Conservation (phyloP, 23 red algal species). For the Agarophyton chilense region DNA sequence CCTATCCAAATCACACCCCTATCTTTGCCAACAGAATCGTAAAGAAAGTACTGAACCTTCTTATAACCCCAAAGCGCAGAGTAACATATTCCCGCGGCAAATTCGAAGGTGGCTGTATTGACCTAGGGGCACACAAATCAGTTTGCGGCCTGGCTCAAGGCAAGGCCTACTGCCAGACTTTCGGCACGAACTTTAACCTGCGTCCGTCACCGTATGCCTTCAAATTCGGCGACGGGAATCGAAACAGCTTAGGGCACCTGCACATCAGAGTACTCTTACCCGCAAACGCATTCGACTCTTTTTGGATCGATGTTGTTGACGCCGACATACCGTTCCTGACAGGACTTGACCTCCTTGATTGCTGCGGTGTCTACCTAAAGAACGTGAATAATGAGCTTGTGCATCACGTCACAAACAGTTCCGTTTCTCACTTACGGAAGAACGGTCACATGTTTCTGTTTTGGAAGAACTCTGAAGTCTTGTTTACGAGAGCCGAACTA, state of each 20-base stretch:
- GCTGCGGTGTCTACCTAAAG: background rate
- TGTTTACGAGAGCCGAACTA: too few species aligned
- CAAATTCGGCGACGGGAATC: too few species aligned
- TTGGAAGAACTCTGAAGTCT: too few species aligned
- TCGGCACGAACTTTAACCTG: too few species aligned
- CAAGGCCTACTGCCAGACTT: too few species aligned
- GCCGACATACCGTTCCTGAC: slow-evolving; percentile 1
- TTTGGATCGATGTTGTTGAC: background rate
- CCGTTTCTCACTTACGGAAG: too few species aligned
- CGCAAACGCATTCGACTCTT: background rate
- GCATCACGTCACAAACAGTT: background rate
- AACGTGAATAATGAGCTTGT: background rate
- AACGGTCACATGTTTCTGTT: too few species aligned
- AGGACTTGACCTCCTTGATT: background rate
- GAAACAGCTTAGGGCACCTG: background rate
- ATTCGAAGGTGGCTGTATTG: slow-evolving; percentile 1
- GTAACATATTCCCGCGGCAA: background rate
- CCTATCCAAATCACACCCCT: background rate
- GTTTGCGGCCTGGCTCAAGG: too few species aligned
- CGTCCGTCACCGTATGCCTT: too few species aligned
- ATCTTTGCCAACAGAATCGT: too few species aligned
- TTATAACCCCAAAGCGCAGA: background rate
- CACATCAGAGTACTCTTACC: background rate
- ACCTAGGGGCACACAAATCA: too few species aligned
- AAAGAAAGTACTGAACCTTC: background rate